Evolutionary conservation across 164 flowering plant genomes (phyloP).

Genomic region (Brasenia schreberi): DNA sequence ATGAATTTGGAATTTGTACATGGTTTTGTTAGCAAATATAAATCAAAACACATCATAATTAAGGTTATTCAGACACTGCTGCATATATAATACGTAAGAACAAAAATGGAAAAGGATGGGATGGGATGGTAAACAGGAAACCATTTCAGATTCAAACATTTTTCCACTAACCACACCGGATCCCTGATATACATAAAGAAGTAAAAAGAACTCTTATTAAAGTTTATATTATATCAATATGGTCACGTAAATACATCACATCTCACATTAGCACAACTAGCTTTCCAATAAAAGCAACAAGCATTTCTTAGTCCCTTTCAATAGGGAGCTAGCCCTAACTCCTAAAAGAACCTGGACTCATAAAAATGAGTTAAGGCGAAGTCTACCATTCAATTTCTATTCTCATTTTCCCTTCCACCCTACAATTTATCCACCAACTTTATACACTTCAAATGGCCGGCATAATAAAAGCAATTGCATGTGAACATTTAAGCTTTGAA

Average conservation of each 20-base stretch:
- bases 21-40: too few relatives aligned
- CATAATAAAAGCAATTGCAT: background rate
- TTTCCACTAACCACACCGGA: background rate
- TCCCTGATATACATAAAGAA: background rate
- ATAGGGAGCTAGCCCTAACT: background rate
- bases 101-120: background rate
- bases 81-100: background rate
- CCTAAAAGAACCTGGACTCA: background rate
- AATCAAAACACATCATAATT: too few relatives aligned
- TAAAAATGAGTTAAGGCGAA: background rate
- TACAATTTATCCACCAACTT: background rate
- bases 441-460: background rate
- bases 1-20: too few relatives aligned
- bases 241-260: background rate
- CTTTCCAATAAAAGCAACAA: background rate
- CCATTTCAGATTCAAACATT: too few relatives aligned
- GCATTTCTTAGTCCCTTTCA: background rate
- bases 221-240: background rate
- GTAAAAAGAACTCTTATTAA: background rate
- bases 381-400: background rate
- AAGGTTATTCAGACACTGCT: too few relatives aligned
- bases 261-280: background rate
- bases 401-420: background rate
- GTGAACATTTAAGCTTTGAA: background rate
- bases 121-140: background rate